phyloP scores from a whole-genome alignment of 257 asterid genomes.

The Jaltomata sinuosa region DNA sequence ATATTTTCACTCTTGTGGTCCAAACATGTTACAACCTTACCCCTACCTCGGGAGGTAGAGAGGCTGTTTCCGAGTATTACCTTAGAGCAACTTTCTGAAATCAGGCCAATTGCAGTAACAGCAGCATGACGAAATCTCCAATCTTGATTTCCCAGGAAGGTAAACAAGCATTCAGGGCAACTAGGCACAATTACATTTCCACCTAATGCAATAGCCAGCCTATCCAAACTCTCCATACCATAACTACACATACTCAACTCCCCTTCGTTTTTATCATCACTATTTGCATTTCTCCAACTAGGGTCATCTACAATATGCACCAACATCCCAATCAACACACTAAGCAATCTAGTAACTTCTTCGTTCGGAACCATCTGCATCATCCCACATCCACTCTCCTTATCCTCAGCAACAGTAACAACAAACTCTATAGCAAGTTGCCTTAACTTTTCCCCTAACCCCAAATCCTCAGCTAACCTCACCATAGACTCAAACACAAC shows the following conservation, averaged over 20 bases:
- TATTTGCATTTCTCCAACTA: not conserved
- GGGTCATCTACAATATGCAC: not conserved
- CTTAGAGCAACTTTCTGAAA: conserved; percentile 4
- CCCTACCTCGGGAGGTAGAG: not conserved
- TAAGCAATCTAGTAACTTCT: not conserved
- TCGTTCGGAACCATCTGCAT: not conserved
- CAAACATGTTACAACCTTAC: not conserved
- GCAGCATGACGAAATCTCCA: not conserved
- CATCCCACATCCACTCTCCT: not conserved
- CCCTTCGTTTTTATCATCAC: not conserved
- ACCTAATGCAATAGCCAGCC: conserved; percentile 4
- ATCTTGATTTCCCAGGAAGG: not conserved
- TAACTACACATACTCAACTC: not conserved
- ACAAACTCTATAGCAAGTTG: conserved; percentile 1
- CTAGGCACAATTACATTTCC: not conserved
- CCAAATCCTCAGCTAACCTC: not conserved
- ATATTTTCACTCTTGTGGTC: no score
- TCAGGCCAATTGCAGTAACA: not conserved
- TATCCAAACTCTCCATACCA: not conserved
- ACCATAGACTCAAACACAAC: not conserved
- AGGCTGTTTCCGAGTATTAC: not conserved
- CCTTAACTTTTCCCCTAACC: not conserved
- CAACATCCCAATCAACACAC: not conserved
- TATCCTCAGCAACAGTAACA: not conserved
- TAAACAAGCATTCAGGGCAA: not conserved